Percentiles rank a stretch among this genome's conserved stretches.
phyloP scores from a whole-genome alignment of 1,139 yeast species.

The Geotrichum siamense region DNA sequence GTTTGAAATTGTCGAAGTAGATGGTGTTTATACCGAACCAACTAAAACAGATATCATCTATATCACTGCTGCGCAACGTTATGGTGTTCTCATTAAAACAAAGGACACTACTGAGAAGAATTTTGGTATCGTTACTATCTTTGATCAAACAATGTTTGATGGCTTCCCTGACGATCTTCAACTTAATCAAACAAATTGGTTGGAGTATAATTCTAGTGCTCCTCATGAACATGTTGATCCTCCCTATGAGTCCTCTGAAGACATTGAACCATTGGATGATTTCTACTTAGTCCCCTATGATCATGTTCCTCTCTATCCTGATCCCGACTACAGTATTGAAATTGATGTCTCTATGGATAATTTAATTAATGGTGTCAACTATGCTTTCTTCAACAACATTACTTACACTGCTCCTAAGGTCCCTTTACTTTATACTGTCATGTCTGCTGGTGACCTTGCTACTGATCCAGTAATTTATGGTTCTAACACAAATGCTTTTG shows the following conservation, averaged over 20 bases:
- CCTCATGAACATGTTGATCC: conserved; percentile 42
- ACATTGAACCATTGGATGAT: conserved; percentile 43
- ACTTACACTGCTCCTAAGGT: conserved; percentile 72
- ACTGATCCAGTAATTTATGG: conserved; percentile 63
- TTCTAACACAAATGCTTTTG: conserved; percentile 63
- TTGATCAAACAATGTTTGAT: conserved; percentile 80
- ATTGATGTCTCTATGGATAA: conserved; percentile 72
- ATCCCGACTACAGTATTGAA: conserved; percentile 58
- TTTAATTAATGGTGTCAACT: conserved; percentile 73
- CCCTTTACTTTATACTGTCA: conserved; percentile 70
- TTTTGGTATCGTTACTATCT: conserved; percentile 68
- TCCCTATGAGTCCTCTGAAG: conserved; percentile 32
- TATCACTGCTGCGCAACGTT: conserved; percentile 73
- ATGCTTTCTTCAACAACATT: conserved; percentile 83
- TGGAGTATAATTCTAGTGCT: conserved; percentile 48
- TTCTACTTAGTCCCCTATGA: conserved; percentile 54
- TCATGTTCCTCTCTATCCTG: conserved; percentile 47
- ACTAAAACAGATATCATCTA: conserved; percentile 53
- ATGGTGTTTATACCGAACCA: conserved; percentile 70
- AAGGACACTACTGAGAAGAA: conserved; percentile 53
- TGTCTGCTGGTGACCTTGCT: conserved; percentile 46
- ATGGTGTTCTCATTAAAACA: conserved; percentile 64
- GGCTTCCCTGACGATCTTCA: conserved; percentile 52
- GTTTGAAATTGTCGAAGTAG: conserved; percentile 74
- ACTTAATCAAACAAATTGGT: conserved; percentile 64